These are phyloP conservation scores for Ailanthus altissimus DNA, from an alignment of 345 rosid species.

Conservation along the genomic window DNA sequence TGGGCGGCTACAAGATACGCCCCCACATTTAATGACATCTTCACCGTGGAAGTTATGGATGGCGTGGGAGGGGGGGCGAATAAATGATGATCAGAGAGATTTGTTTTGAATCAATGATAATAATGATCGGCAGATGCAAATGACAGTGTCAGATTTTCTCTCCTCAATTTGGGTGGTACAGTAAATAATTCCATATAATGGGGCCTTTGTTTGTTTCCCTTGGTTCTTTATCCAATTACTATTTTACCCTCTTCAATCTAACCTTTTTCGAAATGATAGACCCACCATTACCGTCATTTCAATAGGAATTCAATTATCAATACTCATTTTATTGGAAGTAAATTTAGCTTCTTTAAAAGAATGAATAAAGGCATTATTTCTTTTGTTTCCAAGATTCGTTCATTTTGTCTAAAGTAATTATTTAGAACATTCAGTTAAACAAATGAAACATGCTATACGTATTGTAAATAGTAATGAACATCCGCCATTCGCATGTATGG, in stretches of 20 bases:
- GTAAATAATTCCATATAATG: constrained; percentile 35
- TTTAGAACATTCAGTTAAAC: no score
- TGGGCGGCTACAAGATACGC: background rate
- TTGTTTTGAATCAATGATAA: constrained; percentile 19
- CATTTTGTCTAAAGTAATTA: no score
- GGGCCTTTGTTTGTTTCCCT: no score
- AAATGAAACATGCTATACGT: no score
- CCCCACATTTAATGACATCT: background rate
- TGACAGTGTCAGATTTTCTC: constrained; percentile 31
- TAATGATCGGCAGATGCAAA: constrained; percentile 28
- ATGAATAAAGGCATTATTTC: no score
- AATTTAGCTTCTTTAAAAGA: background rate
- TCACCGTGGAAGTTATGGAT: background rate
- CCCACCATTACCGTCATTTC: no score
- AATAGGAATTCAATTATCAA: no score
- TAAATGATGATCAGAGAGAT: constrained; percentile 11
- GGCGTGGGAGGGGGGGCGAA: background rate
- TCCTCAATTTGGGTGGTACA: constrained; percentile 30
- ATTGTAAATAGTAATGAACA: no score
- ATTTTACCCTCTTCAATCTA: background rate
- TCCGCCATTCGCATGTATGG: no score
- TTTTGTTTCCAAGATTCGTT: no score
- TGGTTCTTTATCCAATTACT: no score
- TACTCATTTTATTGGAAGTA: background rate
- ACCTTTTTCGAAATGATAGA: no score